phyloP scores from a whole-genome alignment of 148 eudicot genomes.

The Rhododendron simsii region DNA sequence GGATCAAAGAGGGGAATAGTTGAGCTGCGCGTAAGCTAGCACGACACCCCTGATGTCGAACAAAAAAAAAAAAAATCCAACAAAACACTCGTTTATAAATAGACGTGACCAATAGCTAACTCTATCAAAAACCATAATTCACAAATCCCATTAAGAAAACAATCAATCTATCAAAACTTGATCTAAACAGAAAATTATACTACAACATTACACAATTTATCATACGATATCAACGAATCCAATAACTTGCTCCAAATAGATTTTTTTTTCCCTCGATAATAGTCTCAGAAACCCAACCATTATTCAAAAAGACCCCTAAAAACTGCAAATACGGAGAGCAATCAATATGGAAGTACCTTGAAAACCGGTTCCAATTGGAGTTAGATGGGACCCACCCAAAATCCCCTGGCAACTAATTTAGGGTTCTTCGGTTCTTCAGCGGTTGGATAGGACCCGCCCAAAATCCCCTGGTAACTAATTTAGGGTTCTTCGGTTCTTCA shows the following conservation, averaged over 20 bases:
- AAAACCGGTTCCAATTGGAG: not conserved
- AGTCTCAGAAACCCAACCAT: no score
- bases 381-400: not conserved
- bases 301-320: not conserved
- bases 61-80: no score
- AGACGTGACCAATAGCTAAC: not conserved
- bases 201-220: no score
- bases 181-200: not conserved
- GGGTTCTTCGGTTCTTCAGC: not conserved
- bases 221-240: no score
- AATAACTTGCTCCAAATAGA: no score
- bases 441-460: not conserved
- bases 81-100: not conserved
- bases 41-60: no score
- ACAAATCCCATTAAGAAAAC: not conserved
- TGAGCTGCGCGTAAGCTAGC: no score
- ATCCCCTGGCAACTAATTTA: not conserved
- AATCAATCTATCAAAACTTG: not conserved
- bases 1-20: no score
- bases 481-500: not conserved
- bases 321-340: not conserved
- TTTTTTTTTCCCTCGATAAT: no score
- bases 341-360: not conserved
- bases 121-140: not conserved
- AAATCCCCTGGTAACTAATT: not conserved